phyloP scores from a whole-genome alignment of 73 alveolate species.

The Stentor roeselii region DNA sequence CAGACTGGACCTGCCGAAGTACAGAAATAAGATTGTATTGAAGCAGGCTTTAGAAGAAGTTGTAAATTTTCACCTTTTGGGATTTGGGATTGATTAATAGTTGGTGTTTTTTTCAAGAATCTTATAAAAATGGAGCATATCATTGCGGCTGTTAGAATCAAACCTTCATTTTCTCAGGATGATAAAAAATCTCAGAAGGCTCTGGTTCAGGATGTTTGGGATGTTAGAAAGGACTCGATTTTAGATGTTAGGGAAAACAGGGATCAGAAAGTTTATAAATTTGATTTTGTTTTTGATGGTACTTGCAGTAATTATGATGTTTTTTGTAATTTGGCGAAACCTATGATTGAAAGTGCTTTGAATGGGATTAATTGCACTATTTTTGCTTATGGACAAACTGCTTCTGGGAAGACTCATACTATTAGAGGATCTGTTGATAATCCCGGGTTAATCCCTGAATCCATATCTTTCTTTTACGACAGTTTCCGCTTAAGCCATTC shows the following conservation, averaged over 20 bases:
- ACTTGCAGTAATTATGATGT: constrained; percentile 23
- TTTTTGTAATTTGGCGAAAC: constrained; percentile 67
- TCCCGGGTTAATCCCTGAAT: constrained; percentile 82
- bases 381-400: constrained; percentile 79
- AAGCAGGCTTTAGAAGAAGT: constrained; percentile 21
- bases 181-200: not conserved
- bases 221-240: not conserved
- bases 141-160: not conserved
- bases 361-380: constrained; percentile 78
- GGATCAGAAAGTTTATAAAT: not conserved
- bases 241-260: not conserved
- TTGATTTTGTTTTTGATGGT: not conserved
- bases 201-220: not conserved
- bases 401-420: constrained; percentile 82
- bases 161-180: not conserved
- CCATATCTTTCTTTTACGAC: constrained; percentile 47
- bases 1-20: constrained; percentile 90
- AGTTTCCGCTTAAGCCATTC: constrained; percentile 66
- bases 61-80: not conserved
- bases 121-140: not conserved
- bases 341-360: constrained; percentile 67
- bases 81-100: constrained; percentile 19
- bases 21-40: not conserved
- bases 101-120: too few species aligned
- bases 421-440: constrained; percentile 63